Base-by-base conservation (phyloP, 2,329 filamentous ascomycete species). In the Thelonectria rubi region DNA sequence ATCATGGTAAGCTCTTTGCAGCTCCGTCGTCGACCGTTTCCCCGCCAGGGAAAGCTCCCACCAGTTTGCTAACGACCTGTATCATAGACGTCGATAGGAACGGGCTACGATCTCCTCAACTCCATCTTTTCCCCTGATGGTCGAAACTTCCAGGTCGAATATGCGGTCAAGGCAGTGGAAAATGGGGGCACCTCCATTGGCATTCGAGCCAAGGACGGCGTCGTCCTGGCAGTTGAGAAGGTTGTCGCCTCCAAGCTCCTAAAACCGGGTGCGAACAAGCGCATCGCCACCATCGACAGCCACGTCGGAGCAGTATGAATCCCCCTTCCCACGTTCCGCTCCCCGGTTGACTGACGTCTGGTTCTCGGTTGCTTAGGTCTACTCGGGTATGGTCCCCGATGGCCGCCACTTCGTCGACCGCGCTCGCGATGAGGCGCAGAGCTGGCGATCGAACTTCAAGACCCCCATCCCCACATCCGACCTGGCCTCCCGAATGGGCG, bases 71-170 rank as follows among this genome's bases (percentile, higher is more conserved):
- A 63, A 73, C 68, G 32, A 47, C 34, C 57, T 55, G 56, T 30
- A 51, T 46, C 45, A 54, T 71, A 99, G 95, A 99, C 95, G 76
- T 99, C 95, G 77, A 99, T 99, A 91, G 95, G 95, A 77, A 99
- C 95, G 75, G 95, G 95, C 76, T 99, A 99, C 84, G 95, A 99
- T 88, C 91, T 99, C 74, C 93, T 93, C 78, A 99, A 99, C 87
- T 98, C 95, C 76, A 96, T 98, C 84, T 99, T 98, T 86, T 98
- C 95, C 50, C 95, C 95, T 69, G 95, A 99, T 82, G 95, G 95
- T 77, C 92, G 95, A 73, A 99, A 99, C 81, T 99, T 99, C 81
- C 95, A 99, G 82, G 93, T 96, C 79, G 95, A 99, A 86, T 99
- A 99, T 79, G 95, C 95, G 70, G 91, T 96, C 72, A 99, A 99